Base-by-base conservation (phyloP, 352 stramenopile genomes). In the Globisporangium megalacanthum region DNA sequence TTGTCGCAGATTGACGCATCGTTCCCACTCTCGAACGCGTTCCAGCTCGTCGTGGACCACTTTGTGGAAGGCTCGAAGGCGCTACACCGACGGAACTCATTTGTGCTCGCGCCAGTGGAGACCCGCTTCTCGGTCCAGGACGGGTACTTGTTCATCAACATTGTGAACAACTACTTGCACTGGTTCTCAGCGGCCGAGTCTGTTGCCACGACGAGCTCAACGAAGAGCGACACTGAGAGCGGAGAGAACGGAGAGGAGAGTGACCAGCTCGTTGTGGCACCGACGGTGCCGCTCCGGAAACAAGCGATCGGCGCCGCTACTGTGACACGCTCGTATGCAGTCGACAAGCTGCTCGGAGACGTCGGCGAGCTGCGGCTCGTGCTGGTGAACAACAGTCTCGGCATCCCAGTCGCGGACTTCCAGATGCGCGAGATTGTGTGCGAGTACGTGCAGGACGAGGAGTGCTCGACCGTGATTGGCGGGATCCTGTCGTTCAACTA, bases 41-140 rank as follows among this genome's bases (percentile, higher is more conserved):
- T 94, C 65, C 69, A 86, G 56, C 64, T 95, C 49, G 80, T 93
- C 6, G 75, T 94, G 44, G 84, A 94, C 25, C 83, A 95, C 44
- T 79, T 92, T 45, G 77, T 92, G 25, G 70, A 92, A 70, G 83
- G 79, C 11, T 76, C 73, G 0, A 63, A 60, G 5, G 37, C 59
- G 4, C 60, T 88, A 13, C 80, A 70, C 47, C 68, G 82, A 41
- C 70, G 86, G 13, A 89, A 94, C 47, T 90, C 86, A 9, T 90
- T 92, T 48, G 79, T 92, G 33, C 56, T 94, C 20, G 81, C 78
- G 17, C 86, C 86, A 19, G 82, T 95, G 6, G 86, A 95, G 59
- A 85, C 79, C 4, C 80, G 86, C 14, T 90, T 95, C 56, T 95
- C 86, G 17, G 82, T 95, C 35, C 86, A 95, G 73, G 86, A 95